Conservation (phyloP, 352 stramenopile species). For the Phytophthora gonapodyides region DNA sequence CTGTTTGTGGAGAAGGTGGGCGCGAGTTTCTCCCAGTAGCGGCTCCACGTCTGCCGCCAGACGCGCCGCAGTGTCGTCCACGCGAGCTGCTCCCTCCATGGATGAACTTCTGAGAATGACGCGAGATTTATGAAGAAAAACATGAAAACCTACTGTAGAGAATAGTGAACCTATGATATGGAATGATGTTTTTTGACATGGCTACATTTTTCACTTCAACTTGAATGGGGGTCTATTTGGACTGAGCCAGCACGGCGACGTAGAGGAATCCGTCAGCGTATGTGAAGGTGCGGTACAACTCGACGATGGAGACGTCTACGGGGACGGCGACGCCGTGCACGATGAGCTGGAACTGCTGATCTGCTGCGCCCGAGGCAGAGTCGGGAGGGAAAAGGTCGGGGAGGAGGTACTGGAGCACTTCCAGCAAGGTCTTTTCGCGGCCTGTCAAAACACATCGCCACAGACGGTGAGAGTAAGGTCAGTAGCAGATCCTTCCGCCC, state of each 20-base stretch:
- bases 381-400: constrained; percentile 59
- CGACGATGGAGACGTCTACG: constrained; percentile 51
- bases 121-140: not conserved
- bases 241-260: constrained; percentile 38
- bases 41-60: constrained; percentile 27
- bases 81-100: constrained; percentile 9
- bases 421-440: constrained; percentile 47
- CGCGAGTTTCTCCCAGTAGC: constrained; percentile 40
- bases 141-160: no score
- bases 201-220: constrained; percentile 1
- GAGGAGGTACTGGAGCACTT: constrained; percentile 62
- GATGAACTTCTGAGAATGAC: constrained; percentile 24
- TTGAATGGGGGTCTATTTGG: constrained; percentile 6
- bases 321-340: constrained; percentile 68
- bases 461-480: not conserved
- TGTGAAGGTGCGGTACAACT: constrained; percentile 64
- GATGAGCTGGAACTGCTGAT: constrained; percentile 35
- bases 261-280: constrained; percentile 86
- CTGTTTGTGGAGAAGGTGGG: constrained; percentile 55
- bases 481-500: not conserved
- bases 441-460: constrained; percentile 20
- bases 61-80: constrained; percentile 14
- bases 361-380: not conserved
- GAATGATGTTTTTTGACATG: constrained; percentile 4
- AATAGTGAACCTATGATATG: no score